Base-by-base conservation (phyloP, 179 eudicot species). In the Silene noctiflora region DNA sequence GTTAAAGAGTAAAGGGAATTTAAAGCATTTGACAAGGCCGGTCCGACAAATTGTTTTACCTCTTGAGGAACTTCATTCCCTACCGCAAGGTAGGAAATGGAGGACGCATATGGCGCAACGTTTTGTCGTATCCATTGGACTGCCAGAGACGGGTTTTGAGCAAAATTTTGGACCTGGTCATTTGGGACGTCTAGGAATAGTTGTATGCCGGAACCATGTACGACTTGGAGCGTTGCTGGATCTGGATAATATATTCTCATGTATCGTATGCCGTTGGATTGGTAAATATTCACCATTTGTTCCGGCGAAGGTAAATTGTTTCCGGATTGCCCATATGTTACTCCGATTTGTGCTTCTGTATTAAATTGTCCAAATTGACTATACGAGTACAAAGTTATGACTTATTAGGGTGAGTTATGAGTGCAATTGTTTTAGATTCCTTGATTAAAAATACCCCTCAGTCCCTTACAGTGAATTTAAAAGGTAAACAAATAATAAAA, bases 171-270 rank as follows among this genome's bases (percentile, higher is more conserved):
- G 9, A 87, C 76, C 1, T 75, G 60, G 0, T 27, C 31, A 3
- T 82, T 85, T 0, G 85, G 82, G n/a, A 87, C 85, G 27, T 42
- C 89, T 1, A 91, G 74, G 25, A 84, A 76, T 74, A 84, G 70
- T 17, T 67, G 70, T 8, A 91, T 89, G 74, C 74, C 72, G 24
- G 89, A 77, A 16, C 89, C 90, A 62, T 79, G 76, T 13, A 91
- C 78, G 9, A 93, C 91, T 35, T 80, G 60, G 35, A 91, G 87
- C 10, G 81, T 61, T 0, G 62, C 75, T 17, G 35, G 83, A 46
- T 84, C 64, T 0, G 90, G 90, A 4, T 11, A 69, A 48, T 86
- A 91, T 21, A 88, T 72, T 51, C 93, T 53, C 88, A 85, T 85
- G 29, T 70, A 73, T 20, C 39, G 27, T 17, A 89, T 88, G 46